These are phyloP conservation scores for Apostasia shenzhenica DNA, from an alignment of 106 monocot genomes.

Conservation along the genomic window DNA sequence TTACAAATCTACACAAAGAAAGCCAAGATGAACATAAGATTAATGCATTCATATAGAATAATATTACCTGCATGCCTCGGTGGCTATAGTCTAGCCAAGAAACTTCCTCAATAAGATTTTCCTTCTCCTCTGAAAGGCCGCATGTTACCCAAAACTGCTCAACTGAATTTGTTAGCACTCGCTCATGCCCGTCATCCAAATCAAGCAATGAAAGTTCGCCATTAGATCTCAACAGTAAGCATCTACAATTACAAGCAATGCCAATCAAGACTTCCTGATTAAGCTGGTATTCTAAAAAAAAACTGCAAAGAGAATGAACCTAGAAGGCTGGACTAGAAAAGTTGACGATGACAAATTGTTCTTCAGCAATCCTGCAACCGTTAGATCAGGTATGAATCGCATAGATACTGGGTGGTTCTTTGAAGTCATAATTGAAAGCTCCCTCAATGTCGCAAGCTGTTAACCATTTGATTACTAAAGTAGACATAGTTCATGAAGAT, in stretches of 20 bases:
- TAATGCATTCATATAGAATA: neutral
- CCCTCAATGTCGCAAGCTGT: constrained; percentile 97
- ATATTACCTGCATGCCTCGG: constrained; percentile 88
- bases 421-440: constrained; percentile 96
- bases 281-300: neutral
- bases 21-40: neutral
- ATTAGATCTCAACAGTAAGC: constrained; percentile 84
- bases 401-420: constrained; percentile 91
- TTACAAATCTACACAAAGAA: constrained; percentile 3
- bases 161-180: constrained; percentile 73
- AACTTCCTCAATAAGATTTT: constrained; percentile 92
- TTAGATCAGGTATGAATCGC: constrained; percentile 77
- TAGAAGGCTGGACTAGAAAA: constrained; percentile 46
- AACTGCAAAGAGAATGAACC: constrained; percentile 25
- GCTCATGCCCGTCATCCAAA: constrained; percentile 97
- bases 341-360: constrained; percentile 17
- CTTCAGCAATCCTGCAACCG: constrained; percentile 26
- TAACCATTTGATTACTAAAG: constrained; percentile 61
- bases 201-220: constrained; percentile 97
- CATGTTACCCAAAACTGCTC: constrained; percentile 97
- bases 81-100: constrained; percentile 99
- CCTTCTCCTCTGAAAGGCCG: constrained; percentile 80
- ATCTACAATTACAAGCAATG: constrained; percentile 39
- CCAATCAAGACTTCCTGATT: constrained; percentile 9
- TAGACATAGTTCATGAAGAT: constrained; percentile 17